Base-by-base conservation (phyloP, 2,329 filamentous ascomycete species). In the Colletotrichum aenigma region DNA sequence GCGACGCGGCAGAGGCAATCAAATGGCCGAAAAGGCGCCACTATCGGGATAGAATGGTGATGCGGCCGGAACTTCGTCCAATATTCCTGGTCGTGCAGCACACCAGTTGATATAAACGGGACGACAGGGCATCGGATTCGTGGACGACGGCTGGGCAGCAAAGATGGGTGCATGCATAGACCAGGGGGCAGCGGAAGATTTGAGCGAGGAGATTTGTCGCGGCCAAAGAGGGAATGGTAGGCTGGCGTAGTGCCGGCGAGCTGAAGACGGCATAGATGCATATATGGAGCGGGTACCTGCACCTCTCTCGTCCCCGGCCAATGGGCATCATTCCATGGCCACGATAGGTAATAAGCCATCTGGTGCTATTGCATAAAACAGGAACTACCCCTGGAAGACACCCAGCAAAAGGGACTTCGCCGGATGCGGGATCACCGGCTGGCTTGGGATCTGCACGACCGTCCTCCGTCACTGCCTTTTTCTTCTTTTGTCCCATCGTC, bases 11-110 rank as follows among this genome's bases (percentile, higher is more conserved):
- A 43, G 56, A 32, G 15, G 64, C 32, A 64, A 38, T 65, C 43
- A 52, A 64, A 65, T 26, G 58, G 58, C 64, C 70, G 48, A 58
- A 62, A 62, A 65, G 65, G 30, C 70, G 74, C 70, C 70, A 73
- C 56, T 32, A 38, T 65, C 70, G 43, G 73, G 28, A 16, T 48
- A 28, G 21, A 60, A 55, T 56, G 32, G 28, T 18, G 56, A 32
- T 52, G 56, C 16, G 43, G 34, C 43, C 24, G 28, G 72, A 60
- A 34, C 32, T 43, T 65, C 32, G 34, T 55, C 69, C 64, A 75
- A 60, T 67, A 56, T 62, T 43, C 30, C 66, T 12, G 13, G 18
- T 61, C 56, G 55, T 64, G 73, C 43, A 71, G 61, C 61, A 71
- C 36, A 52, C 48, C 71, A 71, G 34, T 32, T 64, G 48, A 66